These are phyloP conservation scores for Rubia peregrina DNA, from an alignment of 305 asterid species.

Conservation along the genomic window DNA sequence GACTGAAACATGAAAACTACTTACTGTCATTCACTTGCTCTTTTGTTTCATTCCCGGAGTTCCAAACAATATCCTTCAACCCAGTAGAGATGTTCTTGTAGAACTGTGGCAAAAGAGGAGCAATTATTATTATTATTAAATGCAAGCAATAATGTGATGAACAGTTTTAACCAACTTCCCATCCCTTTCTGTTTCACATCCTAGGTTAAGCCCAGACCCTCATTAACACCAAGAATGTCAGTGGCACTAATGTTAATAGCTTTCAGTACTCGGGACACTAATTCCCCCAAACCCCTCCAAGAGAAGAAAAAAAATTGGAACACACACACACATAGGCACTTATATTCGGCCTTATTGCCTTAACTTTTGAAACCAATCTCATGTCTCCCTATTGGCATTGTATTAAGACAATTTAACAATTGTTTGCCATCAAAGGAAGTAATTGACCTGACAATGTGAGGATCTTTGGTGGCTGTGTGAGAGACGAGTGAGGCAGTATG, in stretches of 20 bases:
- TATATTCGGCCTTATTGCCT: background rate
- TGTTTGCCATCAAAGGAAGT: background rate
- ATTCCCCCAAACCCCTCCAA: no score
- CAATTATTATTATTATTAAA: background rate
- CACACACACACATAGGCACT: background rate
- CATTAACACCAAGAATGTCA: background rate
- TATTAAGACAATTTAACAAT: background rate
- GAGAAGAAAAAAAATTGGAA: no score
- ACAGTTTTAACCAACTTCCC: background rate
- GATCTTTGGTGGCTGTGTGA: no score
- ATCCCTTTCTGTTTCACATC: background rate
- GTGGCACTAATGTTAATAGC: background rate
- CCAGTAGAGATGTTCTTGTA: constrained; percentile 85
- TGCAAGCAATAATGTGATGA: background rate
- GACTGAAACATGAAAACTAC: constrained; percentile 2
- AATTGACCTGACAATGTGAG: background rate
- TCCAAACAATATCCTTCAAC: constrained; percentile 91
- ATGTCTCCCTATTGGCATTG: background rate
- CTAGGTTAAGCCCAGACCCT: background rate
- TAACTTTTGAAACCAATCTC: background rate
- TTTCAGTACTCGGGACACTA: no score
- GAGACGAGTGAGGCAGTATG: no score
- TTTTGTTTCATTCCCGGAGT: constrained; percentile 47
- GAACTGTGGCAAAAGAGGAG: constrained; percentile 39
- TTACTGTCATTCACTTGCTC: constrained; percentile 39